phyloP scores from a whole-genome alignment of 768 basidiomycete species.

The Trametes sanguinea region DNA sequence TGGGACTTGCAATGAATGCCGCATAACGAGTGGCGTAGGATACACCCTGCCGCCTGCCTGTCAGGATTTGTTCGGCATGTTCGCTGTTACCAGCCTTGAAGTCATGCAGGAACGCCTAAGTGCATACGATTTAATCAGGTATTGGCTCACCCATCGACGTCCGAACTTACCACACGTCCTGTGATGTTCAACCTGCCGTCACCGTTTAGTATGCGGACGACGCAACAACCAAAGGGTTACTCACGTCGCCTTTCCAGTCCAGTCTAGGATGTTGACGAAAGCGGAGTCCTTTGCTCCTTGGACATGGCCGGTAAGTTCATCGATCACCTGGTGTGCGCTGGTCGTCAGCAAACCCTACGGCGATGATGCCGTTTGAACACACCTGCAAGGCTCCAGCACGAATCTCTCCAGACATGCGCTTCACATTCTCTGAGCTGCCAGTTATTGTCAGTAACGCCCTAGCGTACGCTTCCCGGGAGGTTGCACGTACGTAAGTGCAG shows the following conservation, averaged over 20 bases:
- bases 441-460: no score
- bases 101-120: conserved; percentile 38
- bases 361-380: background rate
- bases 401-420: conserved; percentile 13
- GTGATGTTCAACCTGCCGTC: conserved; percentile 6
- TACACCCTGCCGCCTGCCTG: conserved; percentile 16
- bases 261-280: conserved; percentile 17
- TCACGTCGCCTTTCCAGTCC: conserved; percentile 21
- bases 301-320: background rate
- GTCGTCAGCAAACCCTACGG: no score
- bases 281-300: background rate
- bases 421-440: conserved; percentile 3
- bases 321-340: background rate
- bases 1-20: conserved; percentile 3
- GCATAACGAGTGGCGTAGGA: conserved; percentile 1
- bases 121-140: background rate
- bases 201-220: no score
- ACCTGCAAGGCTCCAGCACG: background rate
- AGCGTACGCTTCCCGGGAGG: no score
- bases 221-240: background rate
- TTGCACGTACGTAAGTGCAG: conserved; percentile 22
- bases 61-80: conserved; percentile 30
- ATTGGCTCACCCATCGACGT: no score
- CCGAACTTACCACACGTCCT: background rate
- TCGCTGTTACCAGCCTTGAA: conserved; percentile 35